Evolutionary conservation across 768 basidiomycete species (phyloP), one percentile per base, ranked within the genome.

Genomic region (Gyrodon lividus): DNA sequence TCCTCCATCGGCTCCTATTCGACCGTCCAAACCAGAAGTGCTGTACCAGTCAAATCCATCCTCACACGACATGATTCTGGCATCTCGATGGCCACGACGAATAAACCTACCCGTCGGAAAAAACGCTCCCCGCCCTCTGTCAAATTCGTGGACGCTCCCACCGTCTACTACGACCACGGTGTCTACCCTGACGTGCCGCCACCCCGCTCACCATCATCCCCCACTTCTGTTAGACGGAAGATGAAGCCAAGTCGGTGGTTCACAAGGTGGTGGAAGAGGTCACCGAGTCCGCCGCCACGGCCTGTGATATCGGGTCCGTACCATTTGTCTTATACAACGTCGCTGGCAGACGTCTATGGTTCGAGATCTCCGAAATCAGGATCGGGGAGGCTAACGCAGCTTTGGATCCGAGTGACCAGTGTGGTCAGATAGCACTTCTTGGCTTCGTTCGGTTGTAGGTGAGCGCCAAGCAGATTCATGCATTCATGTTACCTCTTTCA

Each of bases 111-210:
- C 12, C 55, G 63, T 30, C 57, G 68, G 16, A 61, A 55, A 52
- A 72, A 43, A 24, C 70, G 67, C n/a, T 63, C 67, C 6, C 57
- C 71, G 10, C 61, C 70, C 47, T 85, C 82, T 30, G 87, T 89
- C 44, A 89, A 85, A 57, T 89, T 88, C 55, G 82, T 82, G 24
- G 84, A 86, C 51, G 72, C 74, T 47, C 85, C 86, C 14, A 84
- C 77, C 2, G 73, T 86, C 8, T 78, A 84, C 60, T 83, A 83
- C 50, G 54, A 56, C 6, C 34, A 62, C 31, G 51, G 38, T 22
- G 16, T 54, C 9, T 59, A 59, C 50, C 30, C 34, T 17, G 47
- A 56, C 48, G 9, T 48, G 12, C 52, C 63, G 8, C 41, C 66
- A n/a, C 56, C 35, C 2, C 59, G 42, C 31, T 57, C 58, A 1